Evolutionary conservation across 306 rosid species (phyloP).

Genomic region (Rosa rugosa): DNA sequence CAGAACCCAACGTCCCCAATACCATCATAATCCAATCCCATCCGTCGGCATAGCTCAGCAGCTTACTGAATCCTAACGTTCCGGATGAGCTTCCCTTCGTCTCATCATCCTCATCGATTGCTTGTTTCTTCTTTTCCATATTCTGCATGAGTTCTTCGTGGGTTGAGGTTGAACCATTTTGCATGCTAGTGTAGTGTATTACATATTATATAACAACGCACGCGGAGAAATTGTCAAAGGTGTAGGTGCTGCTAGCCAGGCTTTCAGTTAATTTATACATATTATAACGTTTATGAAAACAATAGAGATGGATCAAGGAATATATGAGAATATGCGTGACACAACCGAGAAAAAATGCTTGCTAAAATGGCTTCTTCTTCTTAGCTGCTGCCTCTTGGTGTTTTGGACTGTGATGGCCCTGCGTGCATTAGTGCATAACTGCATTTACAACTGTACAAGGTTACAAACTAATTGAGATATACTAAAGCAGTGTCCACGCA

Average conservation of each 20-base stretch:
- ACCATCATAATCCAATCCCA: conserved; percentile 75
- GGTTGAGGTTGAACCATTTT: background rate
- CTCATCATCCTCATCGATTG: background rate
- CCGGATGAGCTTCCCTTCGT: background rate
- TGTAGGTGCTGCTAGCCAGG: background rate
- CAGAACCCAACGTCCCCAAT: conserved; percentile 61
- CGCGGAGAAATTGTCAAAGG: background rate
- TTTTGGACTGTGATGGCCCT: background rate
- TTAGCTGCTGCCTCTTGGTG: background rate
- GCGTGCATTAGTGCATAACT: too few species aligned
- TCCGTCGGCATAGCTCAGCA: conserved; percentile 66
- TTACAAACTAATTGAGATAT: background rate
- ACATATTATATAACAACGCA: background rate
- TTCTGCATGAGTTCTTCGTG: background rate
- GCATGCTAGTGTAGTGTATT: background rate
- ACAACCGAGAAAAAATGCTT: background rate
- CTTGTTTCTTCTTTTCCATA: background rate
- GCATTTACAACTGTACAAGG: background rate
- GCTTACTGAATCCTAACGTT: conserved; percentile 46
- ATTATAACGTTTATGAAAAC: background rate
- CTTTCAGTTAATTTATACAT: background rate
- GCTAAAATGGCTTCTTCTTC: background rate
- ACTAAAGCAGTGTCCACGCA: background rate
- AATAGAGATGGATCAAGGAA: background rate
- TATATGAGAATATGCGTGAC: background rate